Conservation (phyloP, 306 rosid species). For the Pueraria montana region DNA sequence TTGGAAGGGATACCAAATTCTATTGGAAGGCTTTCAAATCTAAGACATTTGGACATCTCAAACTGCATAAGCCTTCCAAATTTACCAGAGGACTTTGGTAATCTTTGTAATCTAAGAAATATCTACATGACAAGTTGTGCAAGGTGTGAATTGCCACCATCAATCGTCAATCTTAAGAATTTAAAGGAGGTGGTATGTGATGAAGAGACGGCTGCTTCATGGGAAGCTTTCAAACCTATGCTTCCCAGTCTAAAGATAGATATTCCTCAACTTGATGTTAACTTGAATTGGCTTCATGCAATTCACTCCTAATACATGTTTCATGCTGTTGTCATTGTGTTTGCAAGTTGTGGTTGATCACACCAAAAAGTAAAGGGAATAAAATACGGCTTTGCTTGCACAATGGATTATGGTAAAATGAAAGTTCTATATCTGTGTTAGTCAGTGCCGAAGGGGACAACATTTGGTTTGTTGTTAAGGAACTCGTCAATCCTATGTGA, state of each 20-base stretch:
- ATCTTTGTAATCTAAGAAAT: constrained; percentile 45
- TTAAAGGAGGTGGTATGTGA: constrained; percentile 66
- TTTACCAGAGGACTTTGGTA: constrained; percentile 61
- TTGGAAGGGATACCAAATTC: constrained; percentile 60
- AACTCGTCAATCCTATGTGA: neutral
- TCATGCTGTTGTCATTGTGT: neutral
- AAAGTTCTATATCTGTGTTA: neutral
- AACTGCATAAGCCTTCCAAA: constrained; percentile 60
- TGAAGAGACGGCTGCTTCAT: constrained; percentile 55
- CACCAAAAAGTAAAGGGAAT: neutral
- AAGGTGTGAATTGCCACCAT: constrained; percentile 53
- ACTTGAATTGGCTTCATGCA: constrained; percentile 25
- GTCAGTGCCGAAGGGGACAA: neutral
- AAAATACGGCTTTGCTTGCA: too few species aligned
- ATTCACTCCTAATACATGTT: neutral
- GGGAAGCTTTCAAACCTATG: constrained; percentile 49
- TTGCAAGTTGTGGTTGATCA: neutral
- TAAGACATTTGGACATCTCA: constrained; percentile 64
- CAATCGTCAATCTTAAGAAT: constrained; percentile 48
- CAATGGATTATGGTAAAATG: too few species aligned
- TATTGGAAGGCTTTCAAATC: constrained; percentile 41
- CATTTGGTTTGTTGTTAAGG: neutral
- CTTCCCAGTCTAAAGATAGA: constrained; percentile 31
- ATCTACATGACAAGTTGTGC: constrained; percentile 61
- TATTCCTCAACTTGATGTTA: neutral